Conservation (phyloP, 257 asterid genomes). For the Nicotiana benthamiana region DNA sequence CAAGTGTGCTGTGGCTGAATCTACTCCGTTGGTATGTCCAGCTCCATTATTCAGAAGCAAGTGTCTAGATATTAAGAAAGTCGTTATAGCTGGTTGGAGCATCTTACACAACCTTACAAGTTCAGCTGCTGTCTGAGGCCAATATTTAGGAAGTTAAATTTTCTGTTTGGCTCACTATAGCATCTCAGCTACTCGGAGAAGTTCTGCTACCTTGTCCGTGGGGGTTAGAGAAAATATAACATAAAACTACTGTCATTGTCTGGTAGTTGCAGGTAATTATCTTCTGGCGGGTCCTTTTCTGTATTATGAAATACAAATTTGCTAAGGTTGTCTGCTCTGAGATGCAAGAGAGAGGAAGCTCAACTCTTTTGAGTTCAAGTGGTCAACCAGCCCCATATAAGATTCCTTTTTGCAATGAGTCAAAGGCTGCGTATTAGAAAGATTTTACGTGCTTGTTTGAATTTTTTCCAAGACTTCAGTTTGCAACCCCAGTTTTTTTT, state of each 20-base stretch:
- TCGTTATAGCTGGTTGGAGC: background rate
- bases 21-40: background rate
- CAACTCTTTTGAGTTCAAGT: background rate
- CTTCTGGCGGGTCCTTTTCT: background rate
- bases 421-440: too few relatives aligned
- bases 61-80: background rate
- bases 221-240: background rate
- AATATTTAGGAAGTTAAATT: background rate
- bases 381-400: too few relatives aligned
- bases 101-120: background rate
- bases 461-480: background rate
- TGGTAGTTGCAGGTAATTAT: background rate
- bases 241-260: background rate
- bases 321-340: background rate
- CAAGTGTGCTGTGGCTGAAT: background rate
- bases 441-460: background rate
- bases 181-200: background rate
- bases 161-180: too few relatives aligned
- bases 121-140: background rate
- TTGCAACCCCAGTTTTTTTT: background rate
- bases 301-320: background rate
- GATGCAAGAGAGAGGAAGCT: background rate
- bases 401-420: too few relatives aligned
- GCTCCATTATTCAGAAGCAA: too few relatives aligned
- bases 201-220: background rate